These are phyloP conservation scores for Penicillium egyptiacum DNA, from an alignment of 495 filamentous ascomycete genomes.

Conservation along the genomic window DNA sequence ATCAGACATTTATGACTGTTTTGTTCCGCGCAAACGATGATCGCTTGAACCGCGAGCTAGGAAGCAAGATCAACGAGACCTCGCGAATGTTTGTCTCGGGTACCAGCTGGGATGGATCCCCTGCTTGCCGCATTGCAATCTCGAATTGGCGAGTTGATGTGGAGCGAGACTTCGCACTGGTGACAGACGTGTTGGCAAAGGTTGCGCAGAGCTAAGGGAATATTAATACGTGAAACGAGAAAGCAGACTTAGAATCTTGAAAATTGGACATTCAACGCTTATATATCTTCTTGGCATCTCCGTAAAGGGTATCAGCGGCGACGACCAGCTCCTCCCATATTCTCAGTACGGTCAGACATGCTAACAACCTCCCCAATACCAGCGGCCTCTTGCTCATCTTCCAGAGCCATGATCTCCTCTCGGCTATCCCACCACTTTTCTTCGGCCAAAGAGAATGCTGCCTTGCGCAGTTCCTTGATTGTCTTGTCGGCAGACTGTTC, in stretches of 20 bases:
- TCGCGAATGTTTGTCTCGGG: conserved; percentile 80
- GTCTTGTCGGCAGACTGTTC: conserved; percentile 54
- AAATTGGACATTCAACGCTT: neutral
- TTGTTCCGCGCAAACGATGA: conserved; percentile 76
- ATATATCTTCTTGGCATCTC: conserved; percentile 1
- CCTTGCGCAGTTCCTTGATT: conserved; percentile 88
- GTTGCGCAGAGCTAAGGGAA: conserved; percentile 20
- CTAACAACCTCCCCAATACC: conserved; percentile 95
- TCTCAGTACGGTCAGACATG: conserved; percentile 66
- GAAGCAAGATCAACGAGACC: conserved; percentile 68
- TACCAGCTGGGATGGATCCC: conserved; percentile 68
- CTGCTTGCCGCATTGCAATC: conserved; percentile 78
- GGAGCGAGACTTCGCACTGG: conserved; percentile 37
- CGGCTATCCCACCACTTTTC: conserved; percentile 98
- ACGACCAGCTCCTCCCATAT: conserved; percentile 56
- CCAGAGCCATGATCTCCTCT: conserved; percentile 87
- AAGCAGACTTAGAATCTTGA: neutral
- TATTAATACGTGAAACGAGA: neutral
- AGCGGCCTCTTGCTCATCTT: conserved; percentile 94
- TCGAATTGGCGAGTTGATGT: conserved; percentile 69
- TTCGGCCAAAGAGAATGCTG: conserved; percentile 84
- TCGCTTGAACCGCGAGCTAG: conserved; percentile 62
- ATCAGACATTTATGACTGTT: conserved; percentile 70
- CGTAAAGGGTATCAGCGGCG: conserved; percentile 46
- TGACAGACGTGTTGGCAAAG: conserved; percentile 38